These are phyloP conservation scores for Circinella minor DNA, from an alignment of 371 early-diverging fungal species.

Conservation along the genomic window DNA sequence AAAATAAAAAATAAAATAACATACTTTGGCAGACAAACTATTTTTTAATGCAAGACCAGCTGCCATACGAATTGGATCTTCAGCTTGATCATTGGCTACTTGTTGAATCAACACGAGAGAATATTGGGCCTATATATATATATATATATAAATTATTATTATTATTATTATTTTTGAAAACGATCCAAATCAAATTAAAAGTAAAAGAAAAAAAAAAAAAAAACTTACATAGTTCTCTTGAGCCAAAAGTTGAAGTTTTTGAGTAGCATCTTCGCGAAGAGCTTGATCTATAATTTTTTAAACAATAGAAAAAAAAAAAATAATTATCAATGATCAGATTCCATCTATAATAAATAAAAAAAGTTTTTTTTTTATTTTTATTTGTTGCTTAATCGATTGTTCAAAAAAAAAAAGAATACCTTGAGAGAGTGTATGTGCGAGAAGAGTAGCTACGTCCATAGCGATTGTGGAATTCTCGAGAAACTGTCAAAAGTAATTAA, in stretches of 20 bases:
- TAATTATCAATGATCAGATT: not conserved
- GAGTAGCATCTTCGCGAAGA: conserved; percentile 80
- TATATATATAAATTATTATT: not conserved
- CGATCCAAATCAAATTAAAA: not conserved
- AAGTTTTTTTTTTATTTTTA: not conserved
- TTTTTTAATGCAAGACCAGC: conserved; percentile 95
- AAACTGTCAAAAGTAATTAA: conserved; percentile 6
- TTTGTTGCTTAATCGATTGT: no score
- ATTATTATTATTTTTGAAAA: no score
- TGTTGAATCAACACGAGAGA: conserved; percentile 78
- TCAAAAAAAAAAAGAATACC: conserved; percentile 40
- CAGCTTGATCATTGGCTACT: conserved; percentile 76
- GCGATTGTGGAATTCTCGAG: conserved; percentile 15
- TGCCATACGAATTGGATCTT: conserved; percentile 68
- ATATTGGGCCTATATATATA: conserved; percentile 71
- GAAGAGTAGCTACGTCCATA: conserved; percentile 77
- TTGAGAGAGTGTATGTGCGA: conserved; percentile 75
- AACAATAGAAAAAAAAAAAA: not conserved
- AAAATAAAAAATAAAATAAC: conserved; percentile 10
- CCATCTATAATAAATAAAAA: not conserved
- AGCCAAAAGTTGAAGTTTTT: conserved; percentile 73
- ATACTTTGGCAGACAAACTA: conserved; percentile 83
- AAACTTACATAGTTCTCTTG: conserved; percentile 80
- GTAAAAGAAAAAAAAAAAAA: not conserved
- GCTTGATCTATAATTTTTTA: conserved; percentile 16